Evolutionary conservation across 768 basidiomycete species (phyloP), one percentile per base, ranked within the genome.

Genomic region (Nevesoporus exiguus): DNA sequence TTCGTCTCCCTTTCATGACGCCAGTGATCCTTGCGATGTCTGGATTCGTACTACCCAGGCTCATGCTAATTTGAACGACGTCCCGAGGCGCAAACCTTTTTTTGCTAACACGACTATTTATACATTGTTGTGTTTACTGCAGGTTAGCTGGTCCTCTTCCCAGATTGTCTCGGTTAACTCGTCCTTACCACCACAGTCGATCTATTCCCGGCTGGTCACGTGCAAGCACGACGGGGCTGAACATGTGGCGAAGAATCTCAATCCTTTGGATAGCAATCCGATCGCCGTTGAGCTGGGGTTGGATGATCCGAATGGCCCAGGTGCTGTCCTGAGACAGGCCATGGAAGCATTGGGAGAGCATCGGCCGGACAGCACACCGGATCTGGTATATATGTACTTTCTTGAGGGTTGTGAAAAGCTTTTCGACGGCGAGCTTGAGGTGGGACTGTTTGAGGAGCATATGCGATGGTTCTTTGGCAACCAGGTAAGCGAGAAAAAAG

Each of bases 21-120:
- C 44, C 47, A 30, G 43, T 15, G 46, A 56, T 29, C 47, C 66
- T 49, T 70, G 75, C 25, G 84, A 87, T 60, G 69, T 80, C 25
- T 88, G 86, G 86, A 80, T 87, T 52, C 76, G 73, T 53, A 84
- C 66, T 30, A 55, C 55, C 33, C 68, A 42, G 56, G 48, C 58
- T 25, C 59, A 65, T 45, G 51, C 51, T n/a, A 61, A 63, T 56
- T 56, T 62, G 14, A 58, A 47, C 31, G 74, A 74, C 52, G 50
- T 61, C 7, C 59, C 63, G 47, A 77, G 73, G 50, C 75, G 77
- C 43, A 80, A 70, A 49, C 79, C 87, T 9, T 91, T 98, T 71
- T 98, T 96, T 72, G 83, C 83, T 54, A 97, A 98, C 73, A 93
- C 91, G 44, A 88, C 92, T 21, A 91, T 93, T 68, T 99, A 98